These are phyloP conservation scores for Fusarium goolgardi DNA, from an alignment of 2,329 filamentous ascomycete genomes.

Conservation along the genomic window DNA sequence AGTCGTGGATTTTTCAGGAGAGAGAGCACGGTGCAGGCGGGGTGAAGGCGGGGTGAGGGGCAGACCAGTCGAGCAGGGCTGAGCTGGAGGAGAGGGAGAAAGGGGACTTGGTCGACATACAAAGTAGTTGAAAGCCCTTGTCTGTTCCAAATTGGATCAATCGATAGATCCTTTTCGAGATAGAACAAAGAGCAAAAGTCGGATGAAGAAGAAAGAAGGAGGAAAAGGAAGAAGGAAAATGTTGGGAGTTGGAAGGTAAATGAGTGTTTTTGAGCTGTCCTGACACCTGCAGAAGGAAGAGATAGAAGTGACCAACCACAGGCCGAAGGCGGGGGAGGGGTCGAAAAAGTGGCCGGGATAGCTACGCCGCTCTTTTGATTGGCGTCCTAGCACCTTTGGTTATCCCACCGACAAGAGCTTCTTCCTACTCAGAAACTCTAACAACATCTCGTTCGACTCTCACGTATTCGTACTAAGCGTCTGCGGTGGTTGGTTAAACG, in stretches of 20 bases:
- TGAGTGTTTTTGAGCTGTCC: conserved; percentile 33
- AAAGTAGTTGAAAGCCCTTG: conserved; percentile 42
- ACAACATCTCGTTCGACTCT: conserved; percentile 29
- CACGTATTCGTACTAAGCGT: conserved; percentile 44
- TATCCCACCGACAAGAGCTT: conserved; percentile 24
- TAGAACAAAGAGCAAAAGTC: conserved; percentile 41
- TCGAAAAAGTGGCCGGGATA: conserved; percentile 38
- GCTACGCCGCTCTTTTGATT: conserved; percentile 33
- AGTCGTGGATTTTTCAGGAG: conserved; percentile 19
- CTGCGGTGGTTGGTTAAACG: conserved; percentile 36
- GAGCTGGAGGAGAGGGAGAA: conserved; percentile 9
- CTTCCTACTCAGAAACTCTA: conserved; percentile 16
- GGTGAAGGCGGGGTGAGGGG: conserved; percentile 45
- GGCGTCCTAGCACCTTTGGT: conserved; percentile 10
- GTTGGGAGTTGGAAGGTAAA: conserved; percentile 39
- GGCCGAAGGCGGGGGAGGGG: conserved; percentile 54
- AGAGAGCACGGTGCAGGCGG: conserved; percentile 42
- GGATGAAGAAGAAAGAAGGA: conserved; percentile 39
- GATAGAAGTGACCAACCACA: conserved; percentile 43
- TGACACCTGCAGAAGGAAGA: conserved; percentile 36
- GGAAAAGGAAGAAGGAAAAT: conserved; percentile 35
- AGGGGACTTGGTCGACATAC: conserved; percentile 35
- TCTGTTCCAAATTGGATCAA: conserved; percentile 48
- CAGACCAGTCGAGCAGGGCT: conserved; percentile 24
- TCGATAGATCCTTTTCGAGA: conserved; percentile 44